Evolutionary conservation across 768 basidiomycete genomes (phyloP).

Genomic region (Rhizopogon roseolus): DNA sequence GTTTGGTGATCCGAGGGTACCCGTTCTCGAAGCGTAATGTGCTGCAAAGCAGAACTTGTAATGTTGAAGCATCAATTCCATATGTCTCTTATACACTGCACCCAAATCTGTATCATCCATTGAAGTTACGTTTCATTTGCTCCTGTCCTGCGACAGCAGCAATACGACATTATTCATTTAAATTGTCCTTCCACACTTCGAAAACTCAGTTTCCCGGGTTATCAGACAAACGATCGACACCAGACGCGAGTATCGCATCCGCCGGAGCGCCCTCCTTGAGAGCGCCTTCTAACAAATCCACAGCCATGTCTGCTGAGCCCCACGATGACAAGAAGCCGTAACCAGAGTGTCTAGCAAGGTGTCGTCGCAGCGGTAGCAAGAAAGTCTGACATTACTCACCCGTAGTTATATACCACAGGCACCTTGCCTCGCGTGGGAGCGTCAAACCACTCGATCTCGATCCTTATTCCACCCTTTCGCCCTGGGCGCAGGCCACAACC

Average conservation of each 20-base stretch:
- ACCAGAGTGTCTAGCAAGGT: conserved; percentile 47
- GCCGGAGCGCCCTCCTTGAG: conserved; percentile 14
- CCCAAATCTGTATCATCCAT: neutral
- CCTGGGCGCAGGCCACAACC: conserved; percentile 65
- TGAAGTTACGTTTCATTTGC: neutral
- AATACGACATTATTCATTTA: neutral
- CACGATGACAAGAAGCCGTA: conserved; percentile 62
- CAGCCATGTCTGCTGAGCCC: conserved; percentile 52
- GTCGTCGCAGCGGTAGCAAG: neutral
- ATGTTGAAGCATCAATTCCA: neutral
- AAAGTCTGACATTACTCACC: conserved; percentile 33
- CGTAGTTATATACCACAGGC: conserved; percentile 61
- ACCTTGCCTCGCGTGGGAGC: conserved; percentile 25
- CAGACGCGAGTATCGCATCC: neutral
- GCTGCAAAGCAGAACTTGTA: too few species aligned
- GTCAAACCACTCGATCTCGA: conserved; percentile 44
- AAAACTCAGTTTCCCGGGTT: neutral
- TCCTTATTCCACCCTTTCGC: conserved; percentile 62
- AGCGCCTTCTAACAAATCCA: conserved; percentile 41
- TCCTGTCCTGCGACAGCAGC: neutral
- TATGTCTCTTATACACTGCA: neutral
- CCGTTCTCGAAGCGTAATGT: too few species aligned
- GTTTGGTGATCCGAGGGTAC: too few species aligned
- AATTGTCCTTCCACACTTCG: neutral
- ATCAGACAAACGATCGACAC: neutral